Evolutionary conservation across 805 yeast genomes (phyloP).

Genomic region (Nakazawaea wickerhamii): DNA sequence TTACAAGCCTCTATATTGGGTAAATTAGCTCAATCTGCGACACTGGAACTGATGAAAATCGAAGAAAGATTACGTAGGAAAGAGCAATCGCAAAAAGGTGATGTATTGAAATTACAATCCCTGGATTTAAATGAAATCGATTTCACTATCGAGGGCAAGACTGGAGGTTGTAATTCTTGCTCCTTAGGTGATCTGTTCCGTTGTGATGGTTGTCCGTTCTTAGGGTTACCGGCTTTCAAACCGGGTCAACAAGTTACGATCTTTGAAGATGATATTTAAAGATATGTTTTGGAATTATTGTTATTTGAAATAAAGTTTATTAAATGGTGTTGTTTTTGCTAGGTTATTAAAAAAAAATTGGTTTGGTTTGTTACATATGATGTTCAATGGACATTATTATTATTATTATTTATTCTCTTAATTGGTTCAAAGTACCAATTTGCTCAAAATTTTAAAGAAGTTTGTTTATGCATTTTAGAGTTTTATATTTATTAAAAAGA

Average conservation of each 20-base stretch:
- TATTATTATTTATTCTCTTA: not conserved
- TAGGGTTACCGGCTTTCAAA: slow-evolving; percentile 96
- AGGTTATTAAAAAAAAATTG: too few relatives aligned
- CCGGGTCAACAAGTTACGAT: slow-evolving; percentile 82
- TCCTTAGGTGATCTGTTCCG: slow-evolving; percentile 97
- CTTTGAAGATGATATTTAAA: slow-evolving; percentile 12
- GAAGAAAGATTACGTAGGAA: slow-evolving; percentile 39
- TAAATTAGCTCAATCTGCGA: slow-evolving; percentile 45
- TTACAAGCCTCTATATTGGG: slow-evolving; percentile 41
- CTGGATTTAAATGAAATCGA: slow-evolving; percentile 87
- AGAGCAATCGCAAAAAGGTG: slow-evolving; percentile 19
- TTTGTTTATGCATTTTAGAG: too few relatives aligned
- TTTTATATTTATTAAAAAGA: not conserved
- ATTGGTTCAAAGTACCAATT: too few relatives aligned
- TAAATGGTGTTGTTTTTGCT: too few relatives aligned
- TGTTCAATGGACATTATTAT: too few relatives aligned
- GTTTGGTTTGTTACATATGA: too few relatives aligned
- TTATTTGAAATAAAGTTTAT: too few relatives aligned
- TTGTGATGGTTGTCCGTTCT: slow-evolving; percentile 96
- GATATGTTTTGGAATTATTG: not conserved
- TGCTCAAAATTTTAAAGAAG: too few relatives aligned
- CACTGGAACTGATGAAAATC: slow-evolving; percentile 46
- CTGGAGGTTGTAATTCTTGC: slow-evolving; percentile 97
- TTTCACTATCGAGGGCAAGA: slow-evolving; percentile 93
- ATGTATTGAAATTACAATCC: slow-evolving; percentile 44